A percentile compares a stretch with the other conserved stretches of the same genome.
Evolutionary conservation across 176 grass and related monocot species (phyloP).

Genomic region (Chrysopogon serrulatus): DNA sequence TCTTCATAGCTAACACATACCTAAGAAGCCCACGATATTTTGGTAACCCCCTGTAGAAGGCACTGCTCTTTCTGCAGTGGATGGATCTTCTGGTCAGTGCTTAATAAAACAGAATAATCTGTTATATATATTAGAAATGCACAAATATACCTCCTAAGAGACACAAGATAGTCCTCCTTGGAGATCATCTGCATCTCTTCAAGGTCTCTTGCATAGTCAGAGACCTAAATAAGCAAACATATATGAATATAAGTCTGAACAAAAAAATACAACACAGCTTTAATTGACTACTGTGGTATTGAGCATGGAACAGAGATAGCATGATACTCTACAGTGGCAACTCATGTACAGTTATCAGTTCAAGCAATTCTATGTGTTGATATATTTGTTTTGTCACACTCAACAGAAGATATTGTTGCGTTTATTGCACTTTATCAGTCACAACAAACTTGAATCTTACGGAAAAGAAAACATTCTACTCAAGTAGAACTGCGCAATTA

Average conservation of each 20-base stretch:
- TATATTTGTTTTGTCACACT: neutral
- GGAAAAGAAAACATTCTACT: neutral
- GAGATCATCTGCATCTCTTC: slow-evolving; percentile 99
- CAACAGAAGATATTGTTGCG: neutral
- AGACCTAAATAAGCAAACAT: slow-evolving; percentile 66
- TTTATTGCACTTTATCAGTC: neutral
- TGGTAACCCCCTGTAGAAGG: slow-evolving; percentile 91
- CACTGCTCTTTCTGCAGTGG: slow-evolving; percentile 94
- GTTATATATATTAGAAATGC: neutral
- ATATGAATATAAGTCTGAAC: slow-evolving; percentile 29
- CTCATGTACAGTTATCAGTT: neutral
- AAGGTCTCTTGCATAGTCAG: slow-evolving; percentile 98
- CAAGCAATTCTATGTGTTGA: neutral
- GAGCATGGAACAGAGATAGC: neutral
- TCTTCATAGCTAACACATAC: slow-evolving; percentile 34
- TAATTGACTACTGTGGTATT: slow-evolving; percentile 2
- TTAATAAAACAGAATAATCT: slow-evolving; percentile 36
- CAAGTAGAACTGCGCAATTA: neutral
- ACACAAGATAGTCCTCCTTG: slow-evolving; percentile 98
- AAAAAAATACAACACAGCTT: slow-evolving; percentile 7
- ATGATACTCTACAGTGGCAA: neutral
- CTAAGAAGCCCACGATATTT: slow-evolving; percentile 90
- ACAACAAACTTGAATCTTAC: neutral
- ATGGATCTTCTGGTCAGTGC: slow-evolving; percentile 21
- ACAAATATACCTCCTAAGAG: slow-evolving; percentile 85